These are phyloP conservation scores for Porcisia deanei DNA, from an alignment of 208 protist genomes.

Conservation along the genomic window DNA sequence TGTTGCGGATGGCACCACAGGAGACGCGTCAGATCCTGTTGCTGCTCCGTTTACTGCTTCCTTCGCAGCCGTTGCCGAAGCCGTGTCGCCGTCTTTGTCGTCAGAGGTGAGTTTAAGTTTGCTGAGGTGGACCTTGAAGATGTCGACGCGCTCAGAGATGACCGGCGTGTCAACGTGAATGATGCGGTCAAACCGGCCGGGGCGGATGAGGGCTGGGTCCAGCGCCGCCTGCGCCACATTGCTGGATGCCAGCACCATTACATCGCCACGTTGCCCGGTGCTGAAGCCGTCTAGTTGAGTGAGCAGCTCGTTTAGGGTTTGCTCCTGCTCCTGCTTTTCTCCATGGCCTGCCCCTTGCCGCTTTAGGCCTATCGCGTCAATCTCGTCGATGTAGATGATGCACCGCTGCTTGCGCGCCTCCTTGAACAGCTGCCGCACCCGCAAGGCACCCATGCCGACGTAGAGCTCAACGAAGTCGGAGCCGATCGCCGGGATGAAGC, in stretches of 20 bases:
- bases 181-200: constrained; percentile 95
- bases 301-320: constrained; percentile 98
- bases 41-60: neutral
- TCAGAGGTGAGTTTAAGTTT: constrained; percentile 63
- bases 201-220: constrained; percentile 90
- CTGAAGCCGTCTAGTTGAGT: constrained; percentile 97
- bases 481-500: constrained; percentile 93
- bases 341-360: constrained; percentile 62
- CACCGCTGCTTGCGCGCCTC: constrained; percentile 94
- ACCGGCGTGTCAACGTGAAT: constrained; percentile 93
- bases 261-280: constrained; percentile 54
- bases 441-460: constrained; percentile 93
- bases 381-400: constrained; percentile 99
- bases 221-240: constrained; percentile 94
- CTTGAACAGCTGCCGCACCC: constrained; percentile 95
- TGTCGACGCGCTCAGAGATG: constrained; percentile 93
- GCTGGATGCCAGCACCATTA: constrained; percentile 96
- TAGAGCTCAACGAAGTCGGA: constrained; percentile 98
- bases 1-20: neutral
- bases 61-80: constrained; percentile 1
- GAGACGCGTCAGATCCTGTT: neutral
- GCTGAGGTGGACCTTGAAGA: constrained; percentile 95
- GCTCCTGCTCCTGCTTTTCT: constrained; percentile 95
- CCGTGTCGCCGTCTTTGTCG: neutral
- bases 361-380: constrained; percentile 96